Base-by-base conservation (phyloP, 345 rosid species). In the Hibiscus tridactylites region DNA sequence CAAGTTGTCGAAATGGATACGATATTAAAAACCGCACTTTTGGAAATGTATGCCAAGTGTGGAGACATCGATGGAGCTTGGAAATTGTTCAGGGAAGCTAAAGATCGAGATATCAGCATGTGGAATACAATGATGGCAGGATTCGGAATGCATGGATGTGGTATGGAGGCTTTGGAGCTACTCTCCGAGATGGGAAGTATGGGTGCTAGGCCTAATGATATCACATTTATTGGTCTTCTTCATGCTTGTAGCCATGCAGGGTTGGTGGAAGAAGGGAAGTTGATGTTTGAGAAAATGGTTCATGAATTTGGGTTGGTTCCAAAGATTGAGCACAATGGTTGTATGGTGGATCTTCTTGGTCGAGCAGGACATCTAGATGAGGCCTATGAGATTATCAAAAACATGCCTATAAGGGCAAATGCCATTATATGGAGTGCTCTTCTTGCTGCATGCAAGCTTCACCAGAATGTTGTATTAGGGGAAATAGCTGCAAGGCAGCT, bases 341-440 rank as follows among this genome's bases (percentile, higher is more conserved):
- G 91, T 65, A 78, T 85, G 85, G 88, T 85, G 19, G 89, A 83
- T 77, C 82, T 87, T 71, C 83, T 83, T 60, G 86, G 89, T 42
- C 81, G 85, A 76, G 85, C 89, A 17, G 84, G 89, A 62, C 63
- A 52, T 71, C 80, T 87, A 3, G 82, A 85, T 3, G 86, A 83
- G 71, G 86, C 89, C 44, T 64, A 63, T 10, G 77, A 78, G 74
- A 42, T 79, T 59, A 82, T 82, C 33, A 73, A 78, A 26, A 73
- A 42, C 71, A 82, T 85, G 89, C 85, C 85, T 3, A 56, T 81
- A 54, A 78, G 60, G 69, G 83, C 88, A 57, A 82, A 85, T 58
- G 7, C 66, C 29, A 77, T 78, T 10, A 71, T 82, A 21, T 85
- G 89, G 91, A 81, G 86, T 61, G 74, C 85, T 52, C 67, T 87